Conservation (phyloP, 768 basidiomycete genomes). For the Mycena haematopus region DNA sequence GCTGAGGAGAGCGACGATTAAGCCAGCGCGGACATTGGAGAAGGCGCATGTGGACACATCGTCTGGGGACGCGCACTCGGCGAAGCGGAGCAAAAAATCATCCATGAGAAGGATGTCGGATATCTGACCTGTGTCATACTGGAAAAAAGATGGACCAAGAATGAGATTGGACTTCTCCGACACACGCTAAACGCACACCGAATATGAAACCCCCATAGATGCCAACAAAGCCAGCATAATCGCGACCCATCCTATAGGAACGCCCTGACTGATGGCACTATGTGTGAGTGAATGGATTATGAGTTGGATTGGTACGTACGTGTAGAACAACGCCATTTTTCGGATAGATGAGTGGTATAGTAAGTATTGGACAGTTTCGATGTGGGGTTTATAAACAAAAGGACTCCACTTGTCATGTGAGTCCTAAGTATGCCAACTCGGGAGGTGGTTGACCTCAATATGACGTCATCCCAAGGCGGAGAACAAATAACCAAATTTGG, state of each 20-base stretch:
- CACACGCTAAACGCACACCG: conserved; percentile 42
- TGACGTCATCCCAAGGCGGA: conserved; percentile 13
- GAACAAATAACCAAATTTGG: no score
- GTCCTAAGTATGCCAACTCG: background rate
- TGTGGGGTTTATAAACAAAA: conserved; percentile 22
- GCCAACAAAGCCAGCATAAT: conserved; percentile 72
- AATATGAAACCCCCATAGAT: conserved; percentile 77
- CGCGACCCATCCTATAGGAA: conserved; percentile 67
- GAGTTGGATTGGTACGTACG: conserved; percentile 19
- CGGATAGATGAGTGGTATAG: conserved; percentile 21
- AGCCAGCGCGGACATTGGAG: conserved; percentile 60
- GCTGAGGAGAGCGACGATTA: conserved; percentile 74
- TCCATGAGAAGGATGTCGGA: conserved; percentile 77
- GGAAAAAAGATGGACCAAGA: conserved; percentile 20
- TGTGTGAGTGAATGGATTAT: conserved; percentile 17
- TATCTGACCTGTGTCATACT: conserved; percentile 81
- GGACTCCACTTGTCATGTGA: conserved; percentile 22
- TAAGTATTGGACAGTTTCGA: conserved; percentile 20
- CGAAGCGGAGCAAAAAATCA: conserved; percentile 72
- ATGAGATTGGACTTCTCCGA: conserved; percentile 18
- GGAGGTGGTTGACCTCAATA: conserved; percentile 10
- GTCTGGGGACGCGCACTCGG: conserved; percentile 49
- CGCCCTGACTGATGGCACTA: conserved; percentile 50
- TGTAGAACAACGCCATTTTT: conserved; percentile 22
- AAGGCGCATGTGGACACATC: conserved; percentile 56